These are phyloP conservation scores for Colletotrichum sp. DNA, from an alignment of 2,329 filamentous ascomycete species.

Conservation along the genomic window DNA sequence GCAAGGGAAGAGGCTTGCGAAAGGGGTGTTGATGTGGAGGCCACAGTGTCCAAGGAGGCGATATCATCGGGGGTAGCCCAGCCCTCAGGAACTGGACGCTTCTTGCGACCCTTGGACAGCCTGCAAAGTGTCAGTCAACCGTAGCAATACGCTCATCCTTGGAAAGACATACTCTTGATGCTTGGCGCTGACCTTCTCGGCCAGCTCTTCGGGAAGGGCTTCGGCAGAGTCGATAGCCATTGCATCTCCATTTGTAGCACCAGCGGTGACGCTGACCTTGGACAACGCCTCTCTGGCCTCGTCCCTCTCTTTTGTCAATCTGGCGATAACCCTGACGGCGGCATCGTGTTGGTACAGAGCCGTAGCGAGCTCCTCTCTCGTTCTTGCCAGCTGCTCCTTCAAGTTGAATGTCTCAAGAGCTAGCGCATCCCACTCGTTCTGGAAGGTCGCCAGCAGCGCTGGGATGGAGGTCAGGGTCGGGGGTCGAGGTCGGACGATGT, in stretches of 20 bases:
- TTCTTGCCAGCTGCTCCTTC: conserved; percentile 87
- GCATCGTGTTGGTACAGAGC: conserved; percentile 97
- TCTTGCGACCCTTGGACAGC: conserved; percentile 86
- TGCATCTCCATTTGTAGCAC: conserved; percentile 70
- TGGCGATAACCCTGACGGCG: conserved; percentile 92
- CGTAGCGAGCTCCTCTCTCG: conserved; percentile 90
- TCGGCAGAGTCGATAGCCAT: conserved; percentile 89
- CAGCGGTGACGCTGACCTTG: conserved; percentile 75
- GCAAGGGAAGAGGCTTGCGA: conserved; percentile 55
- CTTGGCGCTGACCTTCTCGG: conserved; percentile 77
- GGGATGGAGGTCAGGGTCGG: conserved; percentile 96
- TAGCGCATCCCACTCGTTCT: conserved; percentile 97
- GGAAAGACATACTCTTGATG: conserved; percentile 72
- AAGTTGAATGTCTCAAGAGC: conserved; percentile 91
- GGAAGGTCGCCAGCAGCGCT: conserved; percentile 90
- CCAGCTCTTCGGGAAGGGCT: conserved; percentile 73
- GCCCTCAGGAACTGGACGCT: conserved; percentile 81
- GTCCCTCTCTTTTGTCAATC: conserved; percentile 88
- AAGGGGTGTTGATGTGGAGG: conserved; percentile 53
- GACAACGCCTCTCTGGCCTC: conserved; percentile 90
- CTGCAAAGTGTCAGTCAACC: conserved; percentile 46
- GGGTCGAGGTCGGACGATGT: conserved; percentile 85
- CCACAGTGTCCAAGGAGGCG: conserved; percentile 48
- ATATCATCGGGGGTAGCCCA: conserved; percentile 84
- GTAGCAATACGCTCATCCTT: conserved; percentile 1